Base-by-base conservation (phyloP, 768 basidiomycete genomes). In the Trametes cingulata region DNA sequence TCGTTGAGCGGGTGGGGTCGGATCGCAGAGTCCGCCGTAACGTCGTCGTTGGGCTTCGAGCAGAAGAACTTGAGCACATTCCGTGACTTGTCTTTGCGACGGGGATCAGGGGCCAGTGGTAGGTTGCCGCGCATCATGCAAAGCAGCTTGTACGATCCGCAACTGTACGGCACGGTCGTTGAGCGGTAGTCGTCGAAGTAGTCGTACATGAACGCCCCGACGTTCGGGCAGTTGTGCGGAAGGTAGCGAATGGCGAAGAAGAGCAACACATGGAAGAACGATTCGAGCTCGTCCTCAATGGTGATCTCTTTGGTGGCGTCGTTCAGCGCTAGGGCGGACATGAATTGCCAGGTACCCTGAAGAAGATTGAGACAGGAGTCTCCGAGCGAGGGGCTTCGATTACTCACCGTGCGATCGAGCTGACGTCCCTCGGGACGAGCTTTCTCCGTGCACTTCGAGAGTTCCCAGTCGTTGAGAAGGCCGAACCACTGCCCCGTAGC, bases 321-420 rank as follows among this genome's bases (percentile, higher is more conserved):
- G 5, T 33, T 19, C 10, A 59, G 51, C 8, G 51, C 43, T 20
- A 27, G 22, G 6, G 20, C 58, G 13, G 58, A 59, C 20, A 59
- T 42, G 43, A 59, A 59, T 13, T 59, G 58, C 58, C 58, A 59
- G 1, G 58, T 59, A 1, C 58, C 58, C 58, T 59, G 37, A 1
- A 43, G 0, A 22, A 36, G 10, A 0, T 36, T 49, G 14, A 25
- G 29, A n/a, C 10, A 33, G 6, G 29, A 10, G 4, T 33, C 29
- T 4, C 29, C 10, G 29, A 33, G 10, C 10, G 29, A 33, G 29
- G 29, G 29, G 29, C 29, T 5, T 10, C 10, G 10, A 4, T 5
- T 5, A 33, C 51, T 9, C 14, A 52, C 51, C 19, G 51, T 52
- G 8, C 49, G 29, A 9, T 35, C 33, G 9, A 19, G 17, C 35